Percentiles rank a stretch among this genome's conserved stretches.
These are phyloP conservation scores for Rhodomyrtus tomentosa DNA, from an alignment of 345 rosid species.

Conservation along the genomic window DNA sequence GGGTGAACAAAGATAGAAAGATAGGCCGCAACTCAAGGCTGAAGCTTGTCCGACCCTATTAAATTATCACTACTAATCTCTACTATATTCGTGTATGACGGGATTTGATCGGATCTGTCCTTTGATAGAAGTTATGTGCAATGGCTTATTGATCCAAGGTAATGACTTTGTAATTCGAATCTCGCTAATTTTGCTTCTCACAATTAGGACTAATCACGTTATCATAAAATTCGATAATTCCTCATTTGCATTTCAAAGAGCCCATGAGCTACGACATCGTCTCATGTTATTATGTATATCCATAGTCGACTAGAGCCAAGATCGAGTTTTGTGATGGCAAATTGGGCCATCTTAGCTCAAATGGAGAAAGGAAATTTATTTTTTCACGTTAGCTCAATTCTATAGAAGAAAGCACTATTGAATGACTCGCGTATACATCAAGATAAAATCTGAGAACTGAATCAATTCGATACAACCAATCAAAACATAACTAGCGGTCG, in stretches of 20 bases:
- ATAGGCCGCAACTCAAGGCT: neutral
- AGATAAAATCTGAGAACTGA: too few relatives aligned
- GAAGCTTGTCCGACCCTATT: neutral
- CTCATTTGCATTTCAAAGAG: neutral
- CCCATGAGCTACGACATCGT: neutral
- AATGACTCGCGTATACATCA: too few relatives aligned
- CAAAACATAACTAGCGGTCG: too few relatives aligned
- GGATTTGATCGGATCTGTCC: neutral
- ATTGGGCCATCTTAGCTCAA: neutral
- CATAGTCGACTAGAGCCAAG: neutral
- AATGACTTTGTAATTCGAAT: neutral
- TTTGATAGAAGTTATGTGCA: neutral
- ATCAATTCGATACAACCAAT: too few relatives aligned
- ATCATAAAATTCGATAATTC: neutral
- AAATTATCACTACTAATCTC: neutral
- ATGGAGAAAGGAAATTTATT: neutral
- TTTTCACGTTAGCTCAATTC: neutral
- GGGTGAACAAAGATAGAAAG: too few relatives aligned
- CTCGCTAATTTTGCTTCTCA: neutral
- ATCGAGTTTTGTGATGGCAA: neutral
- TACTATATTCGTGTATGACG: rapidly evolving
- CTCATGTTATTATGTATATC: neutral
- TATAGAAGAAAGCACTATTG: neutral
- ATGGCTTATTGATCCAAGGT: neutral
- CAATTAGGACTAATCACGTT: neutral